Base-by-base conservation (phyloP, 495 filamentous ascomycete genomes). In the Lineolata rhizophorae region DNA sequence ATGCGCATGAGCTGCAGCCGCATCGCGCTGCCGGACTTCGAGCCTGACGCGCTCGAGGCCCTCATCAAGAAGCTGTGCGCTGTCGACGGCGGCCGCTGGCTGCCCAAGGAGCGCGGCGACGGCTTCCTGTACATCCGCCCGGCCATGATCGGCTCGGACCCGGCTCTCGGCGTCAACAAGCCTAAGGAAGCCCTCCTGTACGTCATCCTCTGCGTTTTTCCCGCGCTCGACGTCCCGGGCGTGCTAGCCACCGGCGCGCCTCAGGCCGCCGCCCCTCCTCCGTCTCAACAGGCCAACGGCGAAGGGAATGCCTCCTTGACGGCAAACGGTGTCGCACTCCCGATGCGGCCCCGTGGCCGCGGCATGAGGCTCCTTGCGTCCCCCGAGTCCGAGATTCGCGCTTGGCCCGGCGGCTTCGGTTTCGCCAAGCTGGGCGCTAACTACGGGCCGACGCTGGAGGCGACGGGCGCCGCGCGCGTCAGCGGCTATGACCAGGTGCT, bases 381-480 rank as follows among this genome's bases (percentile, higher is more conserved):
- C 27, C 54, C 58, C 24, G 70, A 81, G 29, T 72, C 87, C 47
- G 74, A 67, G 51, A 66, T 87, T 34, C 72, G 84, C 28, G 83
- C 83, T 11, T 93, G 83, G 83, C 83, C 83, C 18, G 83, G 83
- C 24, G 83, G 83, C 18, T 87, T 85, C 46, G 82, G 83, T 0
- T 81, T 71, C 41, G 80, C 80, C 30, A 92, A 93, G 55, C 68
- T 93, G 8, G 81, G 81, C 29, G 83, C 82, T 17, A 93, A 93
- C 58, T 92, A 93, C 49, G 83, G 81, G 0, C 83, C 83, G 4
- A 68, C 61, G 16, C 56, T 93, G 25, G 61, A 76, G 35, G 73
- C 80, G 1, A 79, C 83, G 27, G 57, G 61, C 22, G 71, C 80
- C 47, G 83, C 83, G 5, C 55, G 62, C 35, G 58, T 55, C 8